phyloP scores from a whole-genome alignment of 768 basidiomycete genomes.

The Trametes punicea region DNA sequence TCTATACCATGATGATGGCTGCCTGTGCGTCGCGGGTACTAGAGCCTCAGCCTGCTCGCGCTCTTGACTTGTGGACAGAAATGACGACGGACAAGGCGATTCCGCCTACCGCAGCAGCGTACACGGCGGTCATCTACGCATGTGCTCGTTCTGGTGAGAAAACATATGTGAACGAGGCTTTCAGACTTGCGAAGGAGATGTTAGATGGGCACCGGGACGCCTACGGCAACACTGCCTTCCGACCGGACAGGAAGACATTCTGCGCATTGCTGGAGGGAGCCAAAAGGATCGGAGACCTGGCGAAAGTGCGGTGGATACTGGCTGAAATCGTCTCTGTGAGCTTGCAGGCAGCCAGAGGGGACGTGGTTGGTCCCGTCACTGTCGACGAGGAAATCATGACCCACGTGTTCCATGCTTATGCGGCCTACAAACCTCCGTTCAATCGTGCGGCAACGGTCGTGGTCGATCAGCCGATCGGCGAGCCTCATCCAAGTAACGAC shows the following conservation, averaged over 20 bases:
- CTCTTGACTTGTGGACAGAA: constrained; percentile 89
- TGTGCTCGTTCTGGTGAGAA: constrained; percentile 65
- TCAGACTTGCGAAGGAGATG: constrained; percentile 86
- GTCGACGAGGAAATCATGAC: constrained; percentile 71
- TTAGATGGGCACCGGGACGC: constrained; percentile 72
- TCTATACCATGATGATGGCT: constrained; percentile 85
- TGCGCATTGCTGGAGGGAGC: constrained; percentile 86
- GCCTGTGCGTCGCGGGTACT: constrained; percentile 64
- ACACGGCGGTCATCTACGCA: constrained; percentile 79
- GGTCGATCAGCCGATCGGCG: constrained; percentile 26
- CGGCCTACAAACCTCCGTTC: constrained; percentile 74
- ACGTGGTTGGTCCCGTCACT: constrained; percentile 30
- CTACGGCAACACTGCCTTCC: constrained; percentile 48
- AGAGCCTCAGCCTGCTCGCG: constrained; percentile 80
- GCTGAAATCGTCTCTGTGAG: constrained; percentile 67
- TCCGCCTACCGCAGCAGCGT: constrained; percentile 63
- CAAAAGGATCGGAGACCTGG: constrained; percentile 81
- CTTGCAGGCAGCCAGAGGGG: constrained; percentile 23
- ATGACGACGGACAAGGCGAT: constrained; percentile 76
- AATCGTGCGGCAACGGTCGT: constrained; percentile 46
- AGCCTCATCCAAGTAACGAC: not conserved
- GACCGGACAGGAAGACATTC: constrained; percentile 69
- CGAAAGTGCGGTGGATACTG: constrained; percentile 83
- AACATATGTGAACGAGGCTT: constrained; percentile 73
- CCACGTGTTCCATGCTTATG: constrained; percentile 86